Conservation (phyloP, 2,329 filamentous ascomycete genomes). For the Thermomyces lanuginosus region DNA sequence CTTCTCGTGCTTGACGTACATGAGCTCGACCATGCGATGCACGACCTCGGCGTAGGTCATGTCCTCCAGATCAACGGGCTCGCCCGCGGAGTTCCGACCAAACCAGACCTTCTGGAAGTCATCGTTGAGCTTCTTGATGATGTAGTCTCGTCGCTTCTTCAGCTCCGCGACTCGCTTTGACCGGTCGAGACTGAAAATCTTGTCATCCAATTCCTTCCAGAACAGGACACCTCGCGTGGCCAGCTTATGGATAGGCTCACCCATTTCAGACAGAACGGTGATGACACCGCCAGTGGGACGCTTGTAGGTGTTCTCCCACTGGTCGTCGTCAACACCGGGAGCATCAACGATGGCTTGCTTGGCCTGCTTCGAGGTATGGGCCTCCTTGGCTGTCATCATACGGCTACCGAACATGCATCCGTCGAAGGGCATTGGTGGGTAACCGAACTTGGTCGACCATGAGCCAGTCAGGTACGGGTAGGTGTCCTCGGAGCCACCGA, state of each 20-base stretch:
- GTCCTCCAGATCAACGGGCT: conserved; percentile 76
- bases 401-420: conserved; percentile 80
- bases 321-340: conserved; percentile 58
- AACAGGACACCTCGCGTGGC: conserved; percentile 90
- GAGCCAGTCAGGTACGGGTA: conserved; percentile 81
- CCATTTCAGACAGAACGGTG: conserved; percentile 96
- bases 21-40: conserved; percentile 70
- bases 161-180: conserved; percentile 79
- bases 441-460: conserved; percentile 76
- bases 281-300: conserved; percentile 83
- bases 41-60: conserved; percentile 91
- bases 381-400: conserved; percentile 90
- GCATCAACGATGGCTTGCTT: conserved; percentile 85
- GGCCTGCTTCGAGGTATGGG: conserved; percentile 68
- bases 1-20: conserved; percentile 79
- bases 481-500: conserved; percentile 76
- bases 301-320: conserved; percentile 92
- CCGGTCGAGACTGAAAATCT: conserved; percentile 93
- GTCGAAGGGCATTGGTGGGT: conserved; percentile 87
- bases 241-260: conserved; percentile 96
- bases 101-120: conserved; percentile 98
- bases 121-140: conserved; percentile 89
- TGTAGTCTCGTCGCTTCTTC: conserved; percentile 75
- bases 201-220: conserved; percentile 98
- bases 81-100: conserved; percentile 62